Percentiles rank a stretch among this genome's conserved stretches.
phyloP scores from a whole-genome alignment of 768 basidiomycete species.

The Lactarius evosmus region DNA sequence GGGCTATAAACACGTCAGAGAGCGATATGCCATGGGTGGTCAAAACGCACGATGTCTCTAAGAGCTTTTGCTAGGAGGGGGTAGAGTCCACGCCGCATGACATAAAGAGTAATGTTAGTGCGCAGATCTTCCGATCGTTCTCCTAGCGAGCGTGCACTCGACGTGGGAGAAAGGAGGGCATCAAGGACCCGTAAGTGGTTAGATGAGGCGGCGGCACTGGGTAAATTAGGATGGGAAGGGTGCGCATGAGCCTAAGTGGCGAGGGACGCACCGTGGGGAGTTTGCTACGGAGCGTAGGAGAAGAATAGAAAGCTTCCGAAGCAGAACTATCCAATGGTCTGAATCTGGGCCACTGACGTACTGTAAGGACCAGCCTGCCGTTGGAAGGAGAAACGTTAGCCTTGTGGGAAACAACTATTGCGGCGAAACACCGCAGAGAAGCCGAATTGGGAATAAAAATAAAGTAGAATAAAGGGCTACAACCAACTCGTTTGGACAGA shows the following conservation, averaged over 20 bases:
- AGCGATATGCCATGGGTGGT: background rate
- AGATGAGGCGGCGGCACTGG: slow-evolving; percentile 15
- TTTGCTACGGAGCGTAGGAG: slow-evolving; percentile 52
- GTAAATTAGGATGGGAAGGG: background rate
- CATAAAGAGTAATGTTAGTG: slow-evolving; percentile 8
- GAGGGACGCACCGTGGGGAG: slow-evolving; percentile 46
- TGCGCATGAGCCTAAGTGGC: background rate
- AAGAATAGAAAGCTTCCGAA: slow-evolving; percentile 47
- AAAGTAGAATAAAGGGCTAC: background rate
- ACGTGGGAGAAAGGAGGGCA: slow-evolving; percentile 15
- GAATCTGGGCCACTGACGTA: slow-evolving; percentile 39
- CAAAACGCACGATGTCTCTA: slow-evolving; percentile 47
- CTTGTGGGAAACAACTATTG: background rate
- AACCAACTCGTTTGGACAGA: background rate
- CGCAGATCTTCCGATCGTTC: slow-evolving; percentile 15
- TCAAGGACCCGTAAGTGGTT: slow-evolving; percentile 4
- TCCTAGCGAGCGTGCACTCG: slow-evolving; percentile 10
- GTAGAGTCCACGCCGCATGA: slow-evolving; percentile 12
- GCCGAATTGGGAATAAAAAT: background rate
- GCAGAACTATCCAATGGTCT: slow-evolving; percentile 59
- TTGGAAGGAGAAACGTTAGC: slow-evolving; percentile 29
- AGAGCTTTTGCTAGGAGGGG: slow-evolving; percentile 40
- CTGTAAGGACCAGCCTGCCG: slow-evolving; percentile 41
- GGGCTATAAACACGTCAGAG: slow-evolving; percentile 41
- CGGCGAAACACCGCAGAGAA: too few relatives aligned